phyloP scores from a whole-genome alignment of 305 asterid genomes.

The Withania somnifera region DNA sequence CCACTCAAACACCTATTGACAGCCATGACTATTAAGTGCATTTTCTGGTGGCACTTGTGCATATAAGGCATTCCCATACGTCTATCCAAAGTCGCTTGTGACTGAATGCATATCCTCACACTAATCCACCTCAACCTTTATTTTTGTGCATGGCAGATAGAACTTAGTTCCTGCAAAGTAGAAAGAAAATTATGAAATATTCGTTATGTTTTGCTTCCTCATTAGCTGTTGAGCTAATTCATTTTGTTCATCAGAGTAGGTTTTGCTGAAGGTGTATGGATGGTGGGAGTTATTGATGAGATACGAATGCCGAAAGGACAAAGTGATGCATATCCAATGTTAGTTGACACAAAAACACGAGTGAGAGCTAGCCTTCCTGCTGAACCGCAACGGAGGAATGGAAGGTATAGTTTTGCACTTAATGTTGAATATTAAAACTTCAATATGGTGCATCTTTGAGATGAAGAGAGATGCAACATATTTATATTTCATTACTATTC shows the following conservation, averaged over 20 bases:
- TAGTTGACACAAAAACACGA: slow-evolving; percentile 90
- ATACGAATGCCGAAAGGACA: slow-evolving; percentile 48
- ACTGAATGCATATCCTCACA: not conserved
- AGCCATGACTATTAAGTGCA: not conserved
- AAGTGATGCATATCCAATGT: slow-evolving; percentile 33
- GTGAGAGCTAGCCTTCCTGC: slow-evolving; percentile 49
- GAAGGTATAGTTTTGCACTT: slow-evolving; percentile 39
- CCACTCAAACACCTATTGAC: not conserved
- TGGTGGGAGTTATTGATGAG: slow-evolving; percentile 85
- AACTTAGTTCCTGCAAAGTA: not conserved
- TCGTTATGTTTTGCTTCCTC: not conserved
- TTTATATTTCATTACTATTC: not conserved
- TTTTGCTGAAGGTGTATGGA: slow-evolving; percentile 74
- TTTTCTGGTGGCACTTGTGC: not conserved
- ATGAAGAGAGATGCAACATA: not conserved
- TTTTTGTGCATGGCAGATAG: not conserved
- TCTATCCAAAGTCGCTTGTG: not conserved
- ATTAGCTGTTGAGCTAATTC: slow-evolving; percentile 14
- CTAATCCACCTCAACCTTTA: not conserved
- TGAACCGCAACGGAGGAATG: slow-evolving; percentile 79
- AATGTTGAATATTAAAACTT: not conserved
- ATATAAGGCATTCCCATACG: not conserved
- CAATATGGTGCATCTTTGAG: not conserved
- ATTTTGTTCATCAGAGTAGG: slow-evolving; percentile 49
- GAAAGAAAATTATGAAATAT: not conserved